phyloP scores from a whole-genome alignment of 2,329 filamentous ascomycete genomes.

The Sporothrix luriei region DNA sequence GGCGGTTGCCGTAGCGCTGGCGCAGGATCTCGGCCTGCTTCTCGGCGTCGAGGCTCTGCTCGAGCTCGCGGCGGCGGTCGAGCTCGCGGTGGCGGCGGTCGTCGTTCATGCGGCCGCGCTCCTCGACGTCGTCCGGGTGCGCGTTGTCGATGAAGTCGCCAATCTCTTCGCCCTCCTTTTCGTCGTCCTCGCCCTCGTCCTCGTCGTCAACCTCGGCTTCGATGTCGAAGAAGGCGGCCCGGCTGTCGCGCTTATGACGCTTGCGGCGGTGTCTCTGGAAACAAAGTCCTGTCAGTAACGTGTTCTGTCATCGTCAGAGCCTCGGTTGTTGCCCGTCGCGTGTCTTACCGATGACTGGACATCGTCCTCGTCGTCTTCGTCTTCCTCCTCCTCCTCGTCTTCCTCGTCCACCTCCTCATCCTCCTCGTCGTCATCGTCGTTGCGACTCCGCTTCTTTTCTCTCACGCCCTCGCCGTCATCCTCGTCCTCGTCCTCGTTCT shows the following conservation, averaged over 20 bases:
- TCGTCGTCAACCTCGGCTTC: conserved; percentile 98
- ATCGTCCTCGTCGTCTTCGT: conserved; percentile 48
- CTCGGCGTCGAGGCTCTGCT: conserved; percentile 87
- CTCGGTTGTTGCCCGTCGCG: too few species aligned
- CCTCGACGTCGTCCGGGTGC: conserved; percentile 85
- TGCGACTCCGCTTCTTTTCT: conserved; percentile 36
- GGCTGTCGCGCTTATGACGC: conserved; percentile 68
- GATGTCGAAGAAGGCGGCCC: conserved; percentile 91
- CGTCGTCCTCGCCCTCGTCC: conserved; percentile 83
- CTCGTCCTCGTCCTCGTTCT: conserved; percentile 40
- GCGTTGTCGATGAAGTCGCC: conserved; percentile 86
- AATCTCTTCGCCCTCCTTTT: conserved; percentile 81
- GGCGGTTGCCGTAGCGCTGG: conserved; percentile 83
- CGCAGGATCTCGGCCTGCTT: conserved; percentile 85
- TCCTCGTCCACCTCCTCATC: conserved; percentile 40
- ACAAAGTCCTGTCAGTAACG: not conserved
- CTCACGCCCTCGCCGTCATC: conserved; percentile 38
- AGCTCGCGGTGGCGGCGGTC: conserved; percentile 92
- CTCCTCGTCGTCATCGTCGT: conserved; percentile 39
- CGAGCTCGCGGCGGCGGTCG: conserved; percentile 85
- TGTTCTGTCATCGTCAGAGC: not conserved
- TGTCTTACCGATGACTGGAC: conserved; percentile 49
- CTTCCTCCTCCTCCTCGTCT: conserved; percentile 46
- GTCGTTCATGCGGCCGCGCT: conserved; percentile 78
- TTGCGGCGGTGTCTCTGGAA: conserved; percentile 71